A percentile compares a stretch with the other conserved stretches of the same genome.
These are phyloP conservation scores for Sclerotinia borealis DNA, from an alignment of 2,329 filamentous ascomycete species.

Conservation along the genomic window DNA sequence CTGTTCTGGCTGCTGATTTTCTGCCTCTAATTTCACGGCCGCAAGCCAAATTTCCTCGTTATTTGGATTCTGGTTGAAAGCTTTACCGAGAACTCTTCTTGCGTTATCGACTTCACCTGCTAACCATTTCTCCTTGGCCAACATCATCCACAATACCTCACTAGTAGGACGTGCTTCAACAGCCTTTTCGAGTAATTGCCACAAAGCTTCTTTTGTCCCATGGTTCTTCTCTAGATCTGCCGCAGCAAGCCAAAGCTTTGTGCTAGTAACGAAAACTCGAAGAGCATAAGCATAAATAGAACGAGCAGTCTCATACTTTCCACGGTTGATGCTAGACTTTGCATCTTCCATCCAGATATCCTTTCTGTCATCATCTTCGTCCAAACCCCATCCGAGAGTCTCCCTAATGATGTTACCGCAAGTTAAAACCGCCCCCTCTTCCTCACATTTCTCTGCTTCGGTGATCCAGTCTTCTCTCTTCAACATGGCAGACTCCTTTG, in stretches of 20 bases:
- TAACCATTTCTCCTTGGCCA: slow-evolving; percentile 92
- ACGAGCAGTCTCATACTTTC: slow-evolving; percentile 81
- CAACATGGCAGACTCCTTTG: slow-evolving; percentile 89
- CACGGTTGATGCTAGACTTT: slow-evolving; percentile 70
- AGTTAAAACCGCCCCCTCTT: slow-evolving; percentile 80
- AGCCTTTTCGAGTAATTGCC: slow-evolving; percentile 82
- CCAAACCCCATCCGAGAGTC: slow-evolving; percentile 85
- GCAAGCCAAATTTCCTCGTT: slow-evolving; percentile 98
- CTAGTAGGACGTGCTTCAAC: slow-evolving; percentile 89
- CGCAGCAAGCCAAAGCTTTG: slow-evolving; percentile 82
- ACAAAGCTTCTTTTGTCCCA: slow-evolving; percentile 74
- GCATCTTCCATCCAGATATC: slow-evolving; percentile 96
- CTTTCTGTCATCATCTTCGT: slow-evolving; percentile 94
- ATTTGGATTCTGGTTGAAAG: slow-evolving; percentile 91
- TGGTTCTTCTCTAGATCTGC: slow-evolving; percentile 89
- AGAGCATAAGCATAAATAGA: slow-evolving; percentile 91
- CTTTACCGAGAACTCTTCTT: slow-evolving; percentile 74
- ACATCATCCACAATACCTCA: slow-evolving; percentile 91
- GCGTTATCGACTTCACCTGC: slow-evolving; percentile 83
- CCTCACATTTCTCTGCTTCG: slow-evolving; percentile 91
- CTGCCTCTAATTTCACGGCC: slow-evolving; percentile 92
- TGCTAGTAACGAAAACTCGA: slow-evolving; percentile 82
- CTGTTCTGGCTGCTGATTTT: slow-evolving; percentile 75
- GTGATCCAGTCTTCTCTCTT: slow-evolving; percentile 96
- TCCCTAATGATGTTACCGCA: slow-evolving; percentile 87